A percentile compares a stretch with the other conserved stretches of the same genome.
These are phyloP conservation scores for Erythrophleum ivorense DNA, from an alignment of 331 rosid species.

Conservation along the genomic window DNA sequence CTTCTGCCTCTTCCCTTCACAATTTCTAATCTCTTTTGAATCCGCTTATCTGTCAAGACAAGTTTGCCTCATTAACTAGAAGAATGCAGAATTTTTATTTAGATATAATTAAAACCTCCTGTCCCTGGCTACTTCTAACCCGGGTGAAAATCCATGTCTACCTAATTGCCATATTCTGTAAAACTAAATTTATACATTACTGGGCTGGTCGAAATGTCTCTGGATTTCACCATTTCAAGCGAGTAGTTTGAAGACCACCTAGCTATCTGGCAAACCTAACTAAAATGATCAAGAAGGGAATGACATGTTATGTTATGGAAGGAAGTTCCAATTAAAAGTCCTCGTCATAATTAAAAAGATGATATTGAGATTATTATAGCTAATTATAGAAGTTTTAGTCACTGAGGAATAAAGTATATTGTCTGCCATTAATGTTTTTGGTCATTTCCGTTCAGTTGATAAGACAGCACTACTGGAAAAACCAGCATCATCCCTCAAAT, in stretches of 20 bases:
- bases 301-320: neutral
- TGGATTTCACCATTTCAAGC: neutral
- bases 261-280: slow-evolving; percentile 18
- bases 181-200: neutral
- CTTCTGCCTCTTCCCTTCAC: neutral
- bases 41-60: neutral
- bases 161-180: neutral
- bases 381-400: slow-evolving; percentile 31
- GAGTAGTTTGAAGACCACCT: neutral
- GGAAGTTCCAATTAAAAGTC: neutral
- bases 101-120: neutral
- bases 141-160: neutral
- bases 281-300: neutral
- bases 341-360: neutral
- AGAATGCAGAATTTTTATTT: neutral
- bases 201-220: neutral
- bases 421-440: slow-evolving; percentile 49
- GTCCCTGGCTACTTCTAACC: neutral
- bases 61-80: neutral
- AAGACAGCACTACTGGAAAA: slow-evolving; percentile 57
- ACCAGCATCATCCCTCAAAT: slow-evolving; percentile 43
- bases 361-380: neutral
- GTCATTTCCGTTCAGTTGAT: slow-evolving; percentile 46
- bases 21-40: neutral
- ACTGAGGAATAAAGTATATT: slow-evolving; percentile 41